A percentile compares a stretch with the other conserved stretches of the same genome.
phyloP scores from a whole-genome alignment of 2,329 filamentous ascomycete species.

The Colletotrichum eremochloae region DNA sequence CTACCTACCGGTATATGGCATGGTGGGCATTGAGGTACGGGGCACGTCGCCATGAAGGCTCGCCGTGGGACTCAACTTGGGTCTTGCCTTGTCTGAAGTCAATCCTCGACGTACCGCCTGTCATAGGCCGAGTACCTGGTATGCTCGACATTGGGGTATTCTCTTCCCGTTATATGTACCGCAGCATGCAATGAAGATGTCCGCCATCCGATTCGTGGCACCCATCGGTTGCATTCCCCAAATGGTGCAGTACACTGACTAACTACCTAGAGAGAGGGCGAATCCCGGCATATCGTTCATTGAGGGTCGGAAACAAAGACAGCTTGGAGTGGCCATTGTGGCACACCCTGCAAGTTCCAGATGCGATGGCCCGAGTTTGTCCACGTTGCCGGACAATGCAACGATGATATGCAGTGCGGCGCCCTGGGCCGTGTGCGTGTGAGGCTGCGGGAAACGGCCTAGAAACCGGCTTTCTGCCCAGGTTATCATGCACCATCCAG shows the following conservation, averaged over 20 bases:
- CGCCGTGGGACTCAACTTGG: slow-evolving; percentile 19
- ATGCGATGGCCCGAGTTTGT: background rate
- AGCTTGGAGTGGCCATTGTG: background rate
- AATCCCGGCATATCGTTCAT: background rate
- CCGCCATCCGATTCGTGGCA: background rate
- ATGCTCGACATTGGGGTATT: slow-evolving; percentile 1
- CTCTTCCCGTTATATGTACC: background rate
- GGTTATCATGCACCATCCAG: slow-evolving; percentile 7
- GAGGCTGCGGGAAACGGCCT: slow-evolving; percentile 1
- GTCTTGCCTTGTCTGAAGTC: slow-evolving; percentile 9
- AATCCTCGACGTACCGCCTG: slow-evolving; percentile 5
- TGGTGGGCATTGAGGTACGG: too few species aligned
- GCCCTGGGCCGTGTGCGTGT: background rate
- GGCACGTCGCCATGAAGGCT: background rate
- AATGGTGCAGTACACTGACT: too few species aligned
- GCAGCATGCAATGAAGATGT: background rate
- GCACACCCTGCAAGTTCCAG: background rate
- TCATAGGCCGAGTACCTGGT: slow-evolving; percentile 3
- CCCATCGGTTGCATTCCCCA: background rate
- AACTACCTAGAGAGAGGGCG: background rate
- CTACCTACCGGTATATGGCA: too few species aligned
- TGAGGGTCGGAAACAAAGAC: background rate
- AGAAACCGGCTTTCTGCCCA: slow-evolving; percentile 9
- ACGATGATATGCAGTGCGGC: slow-evolving; percentile 9
- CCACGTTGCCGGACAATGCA: slow-evolving; percentile 23